Percentiles rank a stretch among this genome's conserved stretches.
Evolutionary conservation across 2,329 filamentous ascomycete genomes (phyloP).

Genomic region (Dothistroma septosporum): DNA sequence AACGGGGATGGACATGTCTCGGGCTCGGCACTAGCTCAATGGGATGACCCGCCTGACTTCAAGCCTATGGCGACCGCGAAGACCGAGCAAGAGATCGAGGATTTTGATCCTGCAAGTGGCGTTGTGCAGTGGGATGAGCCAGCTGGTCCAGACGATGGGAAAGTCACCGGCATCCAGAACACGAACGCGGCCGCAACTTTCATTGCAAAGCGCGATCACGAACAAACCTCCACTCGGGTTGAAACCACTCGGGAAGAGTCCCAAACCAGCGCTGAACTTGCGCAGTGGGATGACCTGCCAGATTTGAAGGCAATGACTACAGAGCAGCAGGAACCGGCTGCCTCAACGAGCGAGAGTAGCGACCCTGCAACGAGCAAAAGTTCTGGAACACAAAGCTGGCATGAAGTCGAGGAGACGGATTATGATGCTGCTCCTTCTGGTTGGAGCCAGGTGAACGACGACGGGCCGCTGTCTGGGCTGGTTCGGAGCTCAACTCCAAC

Average conservation of each 20-base stretch:
- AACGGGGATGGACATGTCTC: not conserved
- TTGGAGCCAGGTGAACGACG: not conserved
- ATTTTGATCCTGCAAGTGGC: not conserved
- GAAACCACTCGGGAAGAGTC: not conserved
- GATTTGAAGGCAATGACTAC: not conserved
- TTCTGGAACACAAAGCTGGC: not conserved
- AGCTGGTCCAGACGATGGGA: not conserved
- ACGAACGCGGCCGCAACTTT: too few species aligned
- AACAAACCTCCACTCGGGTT: not conserved
- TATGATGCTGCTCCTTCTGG: not conserved
- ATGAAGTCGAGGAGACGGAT: not conserved
- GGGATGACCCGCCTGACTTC: conserved; percentile 2
- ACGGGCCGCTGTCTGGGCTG: not conserved
- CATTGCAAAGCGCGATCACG: too few species aligned
- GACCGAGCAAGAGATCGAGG: not conserved
- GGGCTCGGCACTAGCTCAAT: not conserved
- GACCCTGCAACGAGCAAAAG: not conserved
- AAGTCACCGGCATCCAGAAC: too few species aligned
- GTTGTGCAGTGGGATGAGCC: not conserved
- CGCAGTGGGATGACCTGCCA: not conserved
- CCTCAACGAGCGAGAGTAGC: not conserved
- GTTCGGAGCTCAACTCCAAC: not conserved
- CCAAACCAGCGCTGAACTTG: not conserved
- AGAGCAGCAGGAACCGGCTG: not conserved
- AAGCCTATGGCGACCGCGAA: not conserved